These are phyloP conservation scores for Claviceps humidiphila DNA, from an alignment of 2,329 filamentous ascomycete species.

Conservation along the genomic window DNA sequence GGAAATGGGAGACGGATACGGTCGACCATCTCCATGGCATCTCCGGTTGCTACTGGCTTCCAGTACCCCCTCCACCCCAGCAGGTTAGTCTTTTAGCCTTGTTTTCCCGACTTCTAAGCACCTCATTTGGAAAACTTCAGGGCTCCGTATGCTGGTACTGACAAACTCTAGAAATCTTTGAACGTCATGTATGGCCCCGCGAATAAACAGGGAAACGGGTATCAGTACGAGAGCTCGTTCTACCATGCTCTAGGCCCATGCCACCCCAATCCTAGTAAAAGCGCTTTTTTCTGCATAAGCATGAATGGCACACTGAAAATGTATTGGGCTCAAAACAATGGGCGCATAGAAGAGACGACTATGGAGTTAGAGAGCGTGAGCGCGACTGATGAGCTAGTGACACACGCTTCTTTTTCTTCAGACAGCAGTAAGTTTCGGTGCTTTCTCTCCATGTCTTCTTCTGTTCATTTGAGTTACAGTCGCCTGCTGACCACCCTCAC, in stretches of 20 bases:
- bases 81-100: slow-evolving; percentile 15
- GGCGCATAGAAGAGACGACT: slow-evolving; percentile 56
- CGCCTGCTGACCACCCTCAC: slow-evolving; percentile 11
- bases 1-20: slow-evolving; percentile 52
- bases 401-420: slow-evolving; percentile 63
- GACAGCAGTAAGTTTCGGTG: slow-evolving; percentile 48
- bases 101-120: too few species aligned
- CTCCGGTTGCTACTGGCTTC: slow-evolving; percentile 79
- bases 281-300: slow-evolving; percentile 65
- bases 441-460: neutral
- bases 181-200: slow-evolving; percentile 46
- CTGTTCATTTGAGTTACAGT: neutral
- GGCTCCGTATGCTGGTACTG: neutral
- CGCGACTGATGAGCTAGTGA: slow-evolving; percentile 61
- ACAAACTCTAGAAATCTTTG: slow-evolving; percentile 23
- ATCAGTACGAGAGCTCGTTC: slow-evolving; percentile 55
- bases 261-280: slow-evolving; percentile 58
- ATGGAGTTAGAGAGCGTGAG: slow-evolving; percentile 63
- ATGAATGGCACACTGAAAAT: slow-evolving; percentile 61
- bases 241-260: slow-evolving; percentile 56
- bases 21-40: slow-evolving; percentile 64
- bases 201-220: slow-evolving; percentile 46
- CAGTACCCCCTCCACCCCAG: slow-evolving; percentile 35
- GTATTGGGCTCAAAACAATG: slow-evolving; percentile 63
- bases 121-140: neutral